phyloP scores from a whole-genome alignment of 2,329 filamentous ascomycete genomes.

The Ophiostoma montium region DNA sequence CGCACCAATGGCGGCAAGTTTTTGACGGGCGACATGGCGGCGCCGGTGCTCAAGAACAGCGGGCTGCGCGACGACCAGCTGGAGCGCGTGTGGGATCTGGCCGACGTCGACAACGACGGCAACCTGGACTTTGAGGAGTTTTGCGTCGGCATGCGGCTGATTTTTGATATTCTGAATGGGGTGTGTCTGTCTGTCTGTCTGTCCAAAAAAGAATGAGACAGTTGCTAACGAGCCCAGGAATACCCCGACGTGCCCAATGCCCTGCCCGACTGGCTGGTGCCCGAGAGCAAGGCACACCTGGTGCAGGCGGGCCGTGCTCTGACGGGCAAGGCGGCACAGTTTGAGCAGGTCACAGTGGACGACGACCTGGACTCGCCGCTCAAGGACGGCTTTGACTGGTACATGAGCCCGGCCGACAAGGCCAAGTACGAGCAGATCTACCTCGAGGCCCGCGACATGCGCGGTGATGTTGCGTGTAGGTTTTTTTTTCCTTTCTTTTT shows the following conservation, averaged over 20 bases:
- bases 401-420: constrained; percentile 89
- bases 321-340: constrained; percentile 63
- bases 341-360: constrained; percentile 58
- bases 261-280: constrained; percentile 91
- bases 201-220: neutral
- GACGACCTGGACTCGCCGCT: constrained; percentile 70
- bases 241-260: constrained; percentile 73
- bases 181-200: constrained; percentile 34
- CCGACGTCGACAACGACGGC: constrained; percentile 93
- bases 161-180: constrained; percentile 94
- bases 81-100: constrained; percentile 94
- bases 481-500: neutral
- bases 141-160: constrained; percentile 95
- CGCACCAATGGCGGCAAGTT: constrained; percentile 46
- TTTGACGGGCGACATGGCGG: constrained; percentile 46
- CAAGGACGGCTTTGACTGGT: constrained; percentile 98
- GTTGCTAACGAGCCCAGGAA: constrained; percentile 41
- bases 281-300: constrained; percentile 84
- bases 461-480: constrained; percentile 59
- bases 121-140: constrained; percentile 99
- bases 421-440: constrained; percentile 96
- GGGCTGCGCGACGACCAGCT: constrained; percentile 59
- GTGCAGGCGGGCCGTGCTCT: constrained; percentile 73
- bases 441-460: constrained; percentile 73
- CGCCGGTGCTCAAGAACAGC: constrained; percentile 49